A percentile compares a stretch with the other conserved stretches of the same genome.
Evolutionary conservation across 139 green algal species (phyloP).

Genomic region (Pseudopediastrum boryanum): DNA sequence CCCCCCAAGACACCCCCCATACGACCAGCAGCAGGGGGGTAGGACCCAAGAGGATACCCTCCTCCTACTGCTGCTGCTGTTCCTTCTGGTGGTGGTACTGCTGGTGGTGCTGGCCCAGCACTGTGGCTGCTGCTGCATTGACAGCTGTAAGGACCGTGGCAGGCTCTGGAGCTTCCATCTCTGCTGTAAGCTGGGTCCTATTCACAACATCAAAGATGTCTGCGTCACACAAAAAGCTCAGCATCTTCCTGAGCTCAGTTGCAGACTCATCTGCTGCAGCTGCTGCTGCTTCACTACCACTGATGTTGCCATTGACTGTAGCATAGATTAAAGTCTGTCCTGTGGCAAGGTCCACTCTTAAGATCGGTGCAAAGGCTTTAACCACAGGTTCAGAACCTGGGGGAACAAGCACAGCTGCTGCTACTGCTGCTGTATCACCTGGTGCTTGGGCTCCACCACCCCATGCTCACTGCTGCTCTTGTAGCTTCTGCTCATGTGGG

Average conservation of each 20-base stretch:
- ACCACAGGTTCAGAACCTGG: neutral
- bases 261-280: neutral
- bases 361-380: constrained; percentile 14
- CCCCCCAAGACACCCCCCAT: too few species aligned
- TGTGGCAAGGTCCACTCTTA: constrained; percentile 20
- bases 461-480: neutral
- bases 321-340: constrained; percentile 12
- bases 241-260: constrained; percentile 29
- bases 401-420: neutral
- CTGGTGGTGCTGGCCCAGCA: constrained; percentile 4
- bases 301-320: neutral
- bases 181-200: constrained; percentile 1
- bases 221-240: constrained; percentile 31
- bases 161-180: constrained; percentile 16
- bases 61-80: neutral
- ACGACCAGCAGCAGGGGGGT: neutral
- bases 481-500: constrained; percentile 39
- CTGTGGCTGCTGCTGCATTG: constrained; percentile 2
- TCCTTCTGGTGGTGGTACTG: constrained; percentile 34
- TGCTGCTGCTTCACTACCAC: neutral
- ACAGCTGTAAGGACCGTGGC: neutral
- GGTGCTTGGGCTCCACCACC: neutral
- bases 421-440: neutral
- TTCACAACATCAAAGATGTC: constrained; percentile 10
- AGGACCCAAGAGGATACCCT: neutral